These are phyloP conservation scores for Diaporthe aspalathi DNA, from an alignment of 2,329 filamentous ascomycete genomes.

Conservation along the genomic window DNA sequence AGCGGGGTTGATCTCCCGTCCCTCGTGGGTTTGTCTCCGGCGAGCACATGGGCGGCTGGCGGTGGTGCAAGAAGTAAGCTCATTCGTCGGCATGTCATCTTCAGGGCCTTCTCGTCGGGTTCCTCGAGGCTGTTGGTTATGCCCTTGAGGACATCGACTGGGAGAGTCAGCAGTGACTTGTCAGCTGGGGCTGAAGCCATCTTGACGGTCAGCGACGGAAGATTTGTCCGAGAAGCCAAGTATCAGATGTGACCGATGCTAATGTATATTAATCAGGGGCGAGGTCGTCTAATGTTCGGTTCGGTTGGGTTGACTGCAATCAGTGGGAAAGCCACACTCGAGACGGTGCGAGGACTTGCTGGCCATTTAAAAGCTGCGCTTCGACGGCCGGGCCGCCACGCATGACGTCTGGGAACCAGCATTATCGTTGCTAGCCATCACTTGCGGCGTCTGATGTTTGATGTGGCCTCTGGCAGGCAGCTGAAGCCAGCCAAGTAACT, in stretches of 20 bases:
- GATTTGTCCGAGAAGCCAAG: background rate
- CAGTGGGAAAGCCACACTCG: no score
- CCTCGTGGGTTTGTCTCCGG: background rate
- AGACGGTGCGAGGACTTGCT: constrained; percentile 11
- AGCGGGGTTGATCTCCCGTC: constrained; percentile 34
- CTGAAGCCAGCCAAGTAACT: background rate
- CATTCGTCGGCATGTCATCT: constrained; percentile 31
- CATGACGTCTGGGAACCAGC: constrained; percentile 25
- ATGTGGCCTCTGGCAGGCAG: constrained; percentile 1
- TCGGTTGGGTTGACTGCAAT: background rate
- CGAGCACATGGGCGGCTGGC: background rate
- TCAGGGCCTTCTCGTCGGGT: constrained; percentile 27
- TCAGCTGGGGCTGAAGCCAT: constrained; percentile 19
- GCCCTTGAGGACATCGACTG: constrained; percentile 34
- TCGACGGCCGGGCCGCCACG: background rate
- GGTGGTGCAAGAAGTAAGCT: constrained; percentile 24
- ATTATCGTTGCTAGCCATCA: constrained; percentile 13
- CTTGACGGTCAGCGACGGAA: background rate
- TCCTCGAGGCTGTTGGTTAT: constrained; percentile 32
- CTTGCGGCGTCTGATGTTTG: constrained; percentile 29
- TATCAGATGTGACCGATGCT: background rate
- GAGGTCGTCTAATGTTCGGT: constrained; percentile 7
- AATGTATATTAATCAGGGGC: background rate
- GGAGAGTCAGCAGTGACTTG: constrained; percentile 26
- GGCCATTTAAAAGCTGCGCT: constrained; percentile 21